Base-by-base conservation (phyloP, 2,329 filamentous ascomycete genomes). In the Ceratocystis ficicola region DNA sequence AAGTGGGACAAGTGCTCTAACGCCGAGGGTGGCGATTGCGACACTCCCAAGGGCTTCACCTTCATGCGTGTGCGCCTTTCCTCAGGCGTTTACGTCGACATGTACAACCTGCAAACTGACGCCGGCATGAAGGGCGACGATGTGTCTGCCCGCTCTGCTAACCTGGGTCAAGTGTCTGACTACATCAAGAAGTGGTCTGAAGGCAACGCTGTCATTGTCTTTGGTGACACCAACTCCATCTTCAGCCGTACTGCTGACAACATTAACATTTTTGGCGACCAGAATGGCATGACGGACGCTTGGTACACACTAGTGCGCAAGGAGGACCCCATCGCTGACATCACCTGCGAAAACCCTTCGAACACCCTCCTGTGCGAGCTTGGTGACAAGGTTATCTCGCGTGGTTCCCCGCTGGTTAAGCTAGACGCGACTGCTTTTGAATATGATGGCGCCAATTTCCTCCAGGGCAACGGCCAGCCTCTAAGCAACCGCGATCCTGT, bases 11-110 rank as follows among this genome's bases (percentile, higher is more conserved):
- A 72, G 1, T 87, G 85, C 74, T 83, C 80, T 66, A 73, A 82
- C 71, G 78, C 78, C 44, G 82, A 80, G 0, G 78, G 78, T 0
- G 70, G 73, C 1, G 86, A 88, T 72, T 88, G 86, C 71, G 74
- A 87, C 69, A 87, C 85, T 0, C 86, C 84, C 25, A 88, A 88
- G 73, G 86, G 86, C 15, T 87, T 87, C 72, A 87, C 84, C 0
- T 83, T 84, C 62, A 86, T 88, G 84, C 80, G 84, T 10, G 73
- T 81, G 50, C 74, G 77, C 22, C 69, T 86, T 15, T 77, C 77
- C 6, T 62, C 62, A 62, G 64, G 64, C n/a, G 78, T 83, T 6
- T 85, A 81, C 68, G 73, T 86, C 25, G 85, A 88, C 72, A 75
- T 82, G 5, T 87, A 87, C 76, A 88, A 88, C 72, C 70, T 88